Percentiles rank a stretch among this genome's conserved stretches.
phyloP scores from a whole-genome alignment of 148 eudicot genomes.

The Rhododendron ferrugineum region DNA sequence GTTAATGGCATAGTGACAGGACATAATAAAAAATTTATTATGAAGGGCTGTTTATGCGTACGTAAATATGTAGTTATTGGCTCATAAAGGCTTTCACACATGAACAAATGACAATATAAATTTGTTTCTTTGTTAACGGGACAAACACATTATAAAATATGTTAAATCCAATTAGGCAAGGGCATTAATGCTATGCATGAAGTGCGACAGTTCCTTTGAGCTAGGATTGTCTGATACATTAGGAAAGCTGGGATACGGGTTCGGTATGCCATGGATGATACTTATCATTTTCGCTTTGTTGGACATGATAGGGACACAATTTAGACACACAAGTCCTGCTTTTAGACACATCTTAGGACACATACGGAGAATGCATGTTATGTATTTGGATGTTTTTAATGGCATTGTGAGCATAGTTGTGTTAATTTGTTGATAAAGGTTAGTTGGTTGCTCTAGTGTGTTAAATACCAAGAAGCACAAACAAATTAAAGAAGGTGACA shows the following conservation, averaged over 20 bases:
- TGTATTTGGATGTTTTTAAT: neutral
- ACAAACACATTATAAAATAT: neutral
- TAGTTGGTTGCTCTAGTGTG: neutral
- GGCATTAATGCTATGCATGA: neutral
- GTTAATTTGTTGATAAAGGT: neutral
- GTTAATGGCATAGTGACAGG: neutral
- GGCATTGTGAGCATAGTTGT: neutral
- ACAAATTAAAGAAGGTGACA: neutral
- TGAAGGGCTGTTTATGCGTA: neutral
- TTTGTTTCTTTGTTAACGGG: neutral
- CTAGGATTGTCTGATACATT: neutral
- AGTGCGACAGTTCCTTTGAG: neutral
- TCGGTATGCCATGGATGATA: neutral
- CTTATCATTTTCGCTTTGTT: neutral
- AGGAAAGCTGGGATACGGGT: neutral
- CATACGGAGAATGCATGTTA: neutral
- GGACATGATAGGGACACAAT: neutral
- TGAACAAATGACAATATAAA: neutral
- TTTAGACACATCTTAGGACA: neutral
- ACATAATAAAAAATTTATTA: neutral
- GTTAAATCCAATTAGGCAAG: neutral
- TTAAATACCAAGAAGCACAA: neutral
- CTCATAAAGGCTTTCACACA: neutral
- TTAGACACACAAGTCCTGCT: neutral
- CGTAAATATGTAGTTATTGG: neutral